phyloP scores from a whole-genome alignment of 345 rosid genomes.

The Rhizophora apiculata region DNA sequence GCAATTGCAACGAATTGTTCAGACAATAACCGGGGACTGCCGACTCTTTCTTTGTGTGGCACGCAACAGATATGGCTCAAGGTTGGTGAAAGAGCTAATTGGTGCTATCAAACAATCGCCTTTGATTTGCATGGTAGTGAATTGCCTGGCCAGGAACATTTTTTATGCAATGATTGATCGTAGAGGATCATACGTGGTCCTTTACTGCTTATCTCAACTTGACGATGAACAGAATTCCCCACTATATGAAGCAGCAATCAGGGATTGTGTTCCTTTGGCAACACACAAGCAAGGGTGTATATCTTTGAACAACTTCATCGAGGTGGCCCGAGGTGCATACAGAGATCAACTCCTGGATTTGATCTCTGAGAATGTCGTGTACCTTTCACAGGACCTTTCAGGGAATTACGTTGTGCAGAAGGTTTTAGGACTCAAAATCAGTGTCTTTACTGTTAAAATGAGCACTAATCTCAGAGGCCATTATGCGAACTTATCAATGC shows the following conservation, averaged over 20 bases:
- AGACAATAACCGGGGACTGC: background rate
- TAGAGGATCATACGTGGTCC: constrained; percentile 3
- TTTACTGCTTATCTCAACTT: constrained; percentile 7
- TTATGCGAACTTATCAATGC: constrained; percentile 17
- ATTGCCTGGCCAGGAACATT: background rate
- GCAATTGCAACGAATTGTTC: background rate
- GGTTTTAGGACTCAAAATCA: constrained; percentile 19
- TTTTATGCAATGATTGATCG: constrained; percentile 8
- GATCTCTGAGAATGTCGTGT: constrained; percentile 8
- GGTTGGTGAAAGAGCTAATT: constrained; percentile 20
- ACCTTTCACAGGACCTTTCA: constrained; percentile 16
- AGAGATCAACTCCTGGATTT: constrained; percentile 10
- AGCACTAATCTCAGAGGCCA: constrained; percentile 10
- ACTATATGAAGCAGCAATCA: constrained; percentile 13
- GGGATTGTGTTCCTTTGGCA: constrained; percentile 18
- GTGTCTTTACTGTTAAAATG: constrained; percentile 7
- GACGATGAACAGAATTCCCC: background rate
- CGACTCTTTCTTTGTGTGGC: background rate
- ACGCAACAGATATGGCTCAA: constrained; percentile 12
- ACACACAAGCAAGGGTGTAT: constrained; percentile 20
- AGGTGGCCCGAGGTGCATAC: constrained; percentile 15
- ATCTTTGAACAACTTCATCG: constrained; percentile 19
- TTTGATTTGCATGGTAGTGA: constrained; percentile 10
- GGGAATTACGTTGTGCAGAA: constrained; percentile 35
- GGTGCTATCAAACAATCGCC: background rate